These are phyloP conservation scores for Dichotomopilus funicola DNA, from an alignment of 2,329 filamentous ascomycete species.

Conservation along the genomic window DNA sequence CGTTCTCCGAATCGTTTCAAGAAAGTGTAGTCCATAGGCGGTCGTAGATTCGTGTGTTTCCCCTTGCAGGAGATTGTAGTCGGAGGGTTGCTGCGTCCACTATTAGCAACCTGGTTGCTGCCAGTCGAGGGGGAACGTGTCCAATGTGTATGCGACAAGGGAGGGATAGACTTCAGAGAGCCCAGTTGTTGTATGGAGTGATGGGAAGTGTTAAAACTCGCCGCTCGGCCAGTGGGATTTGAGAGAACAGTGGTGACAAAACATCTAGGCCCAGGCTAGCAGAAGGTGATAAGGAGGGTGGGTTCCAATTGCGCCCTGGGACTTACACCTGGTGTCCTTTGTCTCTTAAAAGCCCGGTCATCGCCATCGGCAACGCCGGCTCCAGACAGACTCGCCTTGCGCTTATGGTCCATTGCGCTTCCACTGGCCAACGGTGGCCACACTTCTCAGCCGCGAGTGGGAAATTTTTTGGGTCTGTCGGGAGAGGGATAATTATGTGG, in stretches of 20 bases:
- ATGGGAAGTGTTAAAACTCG: too few relatives aligned
- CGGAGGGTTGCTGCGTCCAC: slow-evolving; percentile 20
- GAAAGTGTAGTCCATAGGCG: slow-evolving; percentile 63
- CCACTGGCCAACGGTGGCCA: slow-evolving; percentile 4
- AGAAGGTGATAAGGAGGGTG: neutral
- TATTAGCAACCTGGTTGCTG: slow-evolving; percentile 9
- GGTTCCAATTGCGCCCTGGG: neutral
- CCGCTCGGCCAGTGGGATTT: slow-evolving; percentile 8
- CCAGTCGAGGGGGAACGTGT: neutral
- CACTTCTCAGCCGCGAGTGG: neutral
- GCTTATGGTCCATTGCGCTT: slow-evolving; percentile 49
- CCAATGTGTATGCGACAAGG: neutral
- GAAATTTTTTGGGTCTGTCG: neutral
- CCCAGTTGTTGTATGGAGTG: too few relatives aligned
- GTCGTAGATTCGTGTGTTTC: slow-evolving; percentile 65
- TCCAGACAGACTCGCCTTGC: slow-evolving; percentile 45
- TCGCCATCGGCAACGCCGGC: slow-evolving; percentile 39
- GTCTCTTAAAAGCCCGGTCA: slow-evolving; percentile 50
- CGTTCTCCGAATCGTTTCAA: slow-evolving; percentile 68
- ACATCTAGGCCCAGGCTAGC: neutral
- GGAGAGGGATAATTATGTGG: neutral
- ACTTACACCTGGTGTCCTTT: slow-evolving; percentile 44
- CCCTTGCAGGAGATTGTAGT: slow-evolving; percentile 45
- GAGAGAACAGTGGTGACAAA: neutral
- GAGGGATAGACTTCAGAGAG: neutral